These are phyloP conservation scores for Cladophialophora exuberans DNA, from an alignment of 2,329 filamentous ascomycete genomes.

Conservation along the genomic window DNA sequence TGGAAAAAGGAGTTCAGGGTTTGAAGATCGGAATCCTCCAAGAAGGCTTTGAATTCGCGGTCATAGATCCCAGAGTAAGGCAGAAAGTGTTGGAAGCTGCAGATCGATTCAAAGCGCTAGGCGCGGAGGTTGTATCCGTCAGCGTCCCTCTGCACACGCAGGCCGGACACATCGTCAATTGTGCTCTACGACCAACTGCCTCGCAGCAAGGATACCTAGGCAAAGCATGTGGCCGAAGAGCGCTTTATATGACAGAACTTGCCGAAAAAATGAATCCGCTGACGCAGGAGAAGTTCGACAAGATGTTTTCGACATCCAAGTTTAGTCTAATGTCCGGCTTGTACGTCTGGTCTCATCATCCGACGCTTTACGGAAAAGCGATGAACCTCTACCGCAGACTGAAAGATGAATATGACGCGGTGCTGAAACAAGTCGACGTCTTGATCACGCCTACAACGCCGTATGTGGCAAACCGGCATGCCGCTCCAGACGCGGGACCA, in stretches of 20 bases:
- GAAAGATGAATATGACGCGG: slow-evolving; percentile 43
- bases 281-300: slow-evolving; percentile 53
- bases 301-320: slow-evolving; percentile 56
- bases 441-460: slow-evolving; percentile 1
- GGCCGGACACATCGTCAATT: too few species aligned
- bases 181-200: slow-evolving; percentile 3
- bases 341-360: slow-evolving; percentile 44
- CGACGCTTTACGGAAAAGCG: slow-evolving; percentile 46
- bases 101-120: slow-evolving; percentile 47
- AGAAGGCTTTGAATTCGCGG: slow-evolving; percentile 49
- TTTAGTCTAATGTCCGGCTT: slow-evolving; percentile 46
- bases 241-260: slow-evolving; percentile 2
- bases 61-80: slow-evolving; percentile 48
- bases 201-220: slow-evolving; percentile 11
- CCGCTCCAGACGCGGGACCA: too few species aligned
- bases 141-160: slow-evolving; percentile 47
- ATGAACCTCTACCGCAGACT: slow-evolving; percentile 45
- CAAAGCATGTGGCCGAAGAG: slow-evolving; percentile 10
- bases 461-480: background rate
- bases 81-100: slow-evolving; percentile 48
- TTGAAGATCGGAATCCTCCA: slow-evolving; percentile 49
- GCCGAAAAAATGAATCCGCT: slow-evolving; percentile 6
- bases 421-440: slow-evolving; percentile 27
- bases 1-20: slow-evolving; percentile 27
- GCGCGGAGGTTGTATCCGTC: slow-evolving; percentile 55